Conservation (phyloP, 1,284 basidiomycete species). For the Quambalaria eucalypti region DNA sequence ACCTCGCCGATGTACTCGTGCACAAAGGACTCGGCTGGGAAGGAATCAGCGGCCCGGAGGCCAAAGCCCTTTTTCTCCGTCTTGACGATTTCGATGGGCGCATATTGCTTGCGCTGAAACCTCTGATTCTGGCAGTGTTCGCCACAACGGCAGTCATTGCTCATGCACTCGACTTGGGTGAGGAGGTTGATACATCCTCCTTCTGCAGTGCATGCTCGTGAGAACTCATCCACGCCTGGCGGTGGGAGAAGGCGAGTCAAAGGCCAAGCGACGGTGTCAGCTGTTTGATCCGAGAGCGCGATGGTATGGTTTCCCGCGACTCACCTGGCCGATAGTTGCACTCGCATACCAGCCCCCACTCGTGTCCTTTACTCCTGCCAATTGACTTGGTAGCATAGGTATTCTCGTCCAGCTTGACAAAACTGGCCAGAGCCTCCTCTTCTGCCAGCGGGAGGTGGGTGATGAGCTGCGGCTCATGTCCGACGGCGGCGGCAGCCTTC, state of each 20-base stretch:
- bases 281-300: too few species aligned
- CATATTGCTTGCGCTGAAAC: constrained; percentile 77
- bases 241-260: neutral
- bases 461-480: constrained; percentile 22
- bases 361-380: constrained; percentile 73
- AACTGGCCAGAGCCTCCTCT: constrained; percentile 60
- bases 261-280: neutral
- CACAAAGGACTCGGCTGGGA: constrained; percentile 74
- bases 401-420: constrained; percentile 65
- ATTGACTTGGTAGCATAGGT: constrained; percentile 80
- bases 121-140: constrained; percentile 76
- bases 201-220: constrained; percentile 67
- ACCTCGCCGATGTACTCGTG: constrained; percentile 99
- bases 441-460: constrained; percentile 28
- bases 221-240: constrained; percentile 12
- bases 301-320: neutral
- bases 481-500: neutral
- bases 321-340: constrained; percentile 20
- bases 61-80: constrained; percentile 96
- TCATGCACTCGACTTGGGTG: constrained; percentile 89
- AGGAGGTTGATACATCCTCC: constrained; percentile 95
- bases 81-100: constrained; percentile 76
- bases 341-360: constrained; percentile 48
- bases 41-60: constrained; percentile 63
- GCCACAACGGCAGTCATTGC: constrained; percentile 76